Conservation (phyloP, 306 rosid species). For the Glycine latifolia region DNA sequence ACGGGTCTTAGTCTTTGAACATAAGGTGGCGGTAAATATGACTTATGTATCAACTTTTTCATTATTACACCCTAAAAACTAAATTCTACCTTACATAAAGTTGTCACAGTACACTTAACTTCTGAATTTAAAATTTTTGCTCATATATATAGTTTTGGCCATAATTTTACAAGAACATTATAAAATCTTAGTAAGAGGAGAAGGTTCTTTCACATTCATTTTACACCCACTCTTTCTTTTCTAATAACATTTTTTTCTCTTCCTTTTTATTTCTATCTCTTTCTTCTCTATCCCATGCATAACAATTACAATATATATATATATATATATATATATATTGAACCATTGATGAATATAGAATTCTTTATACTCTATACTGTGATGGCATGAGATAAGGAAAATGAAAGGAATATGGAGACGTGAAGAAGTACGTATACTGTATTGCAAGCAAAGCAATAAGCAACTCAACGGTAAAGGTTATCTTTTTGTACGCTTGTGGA, state of each 20-base stretch:
- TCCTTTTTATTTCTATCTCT: not conserved
- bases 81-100: not conserved
- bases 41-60: not conserved
- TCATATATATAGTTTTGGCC: not conserved
- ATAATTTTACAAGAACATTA: not conserved
- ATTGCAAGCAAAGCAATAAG: constrained; percentile 73
- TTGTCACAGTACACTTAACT: not conserved
- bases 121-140: not conserved
- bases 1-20: constrained; percentile 15
- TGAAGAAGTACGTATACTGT: constrained; percentile 49
- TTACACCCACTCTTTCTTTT: not conserved
- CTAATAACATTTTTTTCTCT: not conserved
- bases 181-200: not conserved
- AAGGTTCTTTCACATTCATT: not conserved
- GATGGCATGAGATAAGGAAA: constrained; percentile 14
- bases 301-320: not conserved
- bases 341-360: constrained; percentile 31
- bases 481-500: constrained; percentile 3
- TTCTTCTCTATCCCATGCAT: constrained; percentile 23
- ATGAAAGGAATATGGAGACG: constrained; percentile 41
- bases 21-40: not conserved
- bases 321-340: not conserved
- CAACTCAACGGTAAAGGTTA: constrained; percentile 24
- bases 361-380: constrained; percentile 13
- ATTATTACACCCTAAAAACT: not conserved